These are phyloP conservation scores for Biscutella laevigata DNA, from an alignment of 441 rosid species.

Conservation along the genomic window DNA sequence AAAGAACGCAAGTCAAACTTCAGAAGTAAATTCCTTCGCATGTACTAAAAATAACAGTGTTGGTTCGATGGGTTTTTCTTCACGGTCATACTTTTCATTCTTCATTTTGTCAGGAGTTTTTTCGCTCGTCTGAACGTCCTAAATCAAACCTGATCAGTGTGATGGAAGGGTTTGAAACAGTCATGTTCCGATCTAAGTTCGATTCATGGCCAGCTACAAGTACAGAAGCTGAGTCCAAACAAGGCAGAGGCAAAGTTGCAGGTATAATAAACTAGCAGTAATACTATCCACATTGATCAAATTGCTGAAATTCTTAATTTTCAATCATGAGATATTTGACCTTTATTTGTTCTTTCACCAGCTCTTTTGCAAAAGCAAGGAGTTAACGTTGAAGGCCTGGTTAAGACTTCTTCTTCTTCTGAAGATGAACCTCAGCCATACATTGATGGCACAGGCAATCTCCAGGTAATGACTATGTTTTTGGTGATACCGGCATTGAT, in stretches of 20 bases:
- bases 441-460: slow-evolving; percentile 87
- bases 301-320: slow-evolving; percentile 1
- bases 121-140: slow-evolving; percentile 41
- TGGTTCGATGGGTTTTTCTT: slow-evolving; percentile 13
- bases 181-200: slow-evolving; percentile 75
- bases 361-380: slow-evolving; percentile 92
- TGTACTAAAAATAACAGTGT: slow-evolving; percentile 8
- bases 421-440: slow-evolving; percentile 78
- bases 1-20: slow-evolving; percentile 70
- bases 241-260: slow-evolving; percentile 97
- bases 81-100: slow-evolving; percentile 14
- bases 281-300: slow-evolving; percentile 1
- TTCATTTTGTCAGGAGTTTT: slow-evolving; percentile 45
- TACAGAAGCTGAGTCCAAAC: slow-evolving; percentile 59
- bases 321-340: slow-evolving; percentile 11
- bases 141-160: slow-evolving; percentile 61
- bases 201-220: slow-evolving; percentile 70
- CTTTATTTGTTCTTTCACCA: slow-evolving; percentile 17
- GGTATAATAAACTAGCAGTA: slow-evolving; percentile 37
- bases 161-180: slow-evolving; percentile 95
- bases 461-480: slow-evolving; percentile 44
- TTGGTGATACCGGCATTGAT: slow-evolving; percentile 2
- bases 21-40: slow-evolving; percentile 51
- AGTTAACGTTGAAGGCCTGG: slow-evolving; percentile 73
- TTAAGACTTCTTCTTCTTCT: slow-evolving; percentile 61